Base-by-base conservation (phyloP, 2,329 filamentous ascomycete species). In the Colletotrichum nymphaeae region DNA sequence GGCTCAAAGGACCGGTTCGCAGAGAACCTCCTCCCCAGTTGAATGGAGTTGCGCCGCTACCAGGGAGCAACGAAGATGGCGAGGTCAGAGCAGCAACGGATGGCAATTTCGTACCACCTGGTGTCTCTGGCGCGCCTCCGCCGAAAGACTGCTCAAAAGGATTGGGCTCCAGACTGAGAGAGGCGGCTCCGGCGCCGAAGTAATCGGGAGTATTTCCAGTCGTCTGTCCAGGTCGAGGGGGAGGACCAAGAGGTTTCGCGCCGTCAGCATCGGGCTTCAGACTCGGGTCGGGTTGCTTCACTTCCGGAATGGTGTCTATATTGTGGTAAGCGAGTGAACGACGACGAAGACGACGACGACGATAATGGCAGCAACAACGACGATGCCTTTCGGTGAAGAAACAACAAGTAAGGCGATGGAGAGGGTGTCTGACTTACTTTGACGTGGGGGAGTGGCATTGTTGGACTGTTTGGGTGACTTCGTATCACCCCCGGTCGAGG, bases 91-190 rank as follows among this genome's bases (percentile, higher is more conserved):
- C 90, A 59, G 95, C 95, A 77, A 98, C 95, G 19, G 95, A 94
- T 63, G 97, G 97, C 75, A 99, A 87, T 79, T 98, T 93, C 72
- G 91, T 92, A 76, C 90, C 93, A 77, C 94, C 94, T 19, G 96
- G 95, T 37, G 96, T 97, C 82, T 97, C 94, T 77, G 91, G 89
- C 28, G 88, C 84, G 74, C 88, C 85, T 63, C 86, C 86, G 77
- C 90, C 92, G 81, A 99, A 99, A 7, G 96, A 98, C 84, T 97
- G 94, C 82, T 98, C 97, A 80, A 99, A 98, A 9, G 97, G 96
- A 83, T 99, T 98, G 73, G 95, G 95, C 86, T 98, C 97, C 82
- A 93, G 90, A 78, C 90, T 92, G 81, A 95, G 83, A 66, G 87
- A 88, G 78, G 81, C 83, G 74, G 80, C 88, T 75, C 89, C 86